Evolutionary conservation across 2,329 filamentous ascomycete genomes (phyloP).

Genomic region (Phyllosticta paracitricarpa): DNA sequence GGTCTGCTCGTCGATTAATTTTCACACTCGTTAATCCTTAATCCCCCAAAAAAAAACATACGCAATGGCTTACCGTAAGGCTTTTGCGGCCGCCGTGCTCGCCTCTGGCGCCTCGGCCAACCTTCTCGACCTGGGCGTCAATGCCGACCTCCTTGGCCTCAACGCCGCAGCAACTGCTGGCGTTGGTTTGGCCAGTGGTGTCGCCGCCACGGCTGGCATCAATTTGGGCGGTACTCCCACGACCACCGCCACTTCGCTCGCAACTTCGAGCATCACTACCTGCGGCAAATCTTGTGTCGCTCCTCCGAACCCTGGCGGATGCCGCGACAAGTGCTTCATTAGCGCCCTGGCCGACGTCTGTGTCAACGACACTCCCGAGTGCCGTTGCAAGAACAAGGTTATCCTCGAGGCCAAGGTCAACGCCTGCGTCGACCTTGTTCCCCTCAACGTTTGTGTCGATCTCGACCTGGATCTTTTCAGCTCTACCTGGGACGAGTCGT

Average conservation of each 20-base stretch:
- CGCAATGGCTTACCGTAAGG: constrained; percentile 5
- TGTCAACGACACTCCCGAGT: constrained; percentile 5
- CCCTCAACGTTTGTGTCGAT: constrained; percentile 9
- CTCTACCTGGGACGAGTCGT: constrained; percentile 6
- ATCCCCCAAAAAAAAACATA: not conserved
- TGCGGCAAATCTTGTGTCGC: constrained; percentile 5
- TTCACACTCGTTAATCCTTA: not conserved
- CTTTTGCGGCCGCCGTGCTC: constrained; percentile 8
- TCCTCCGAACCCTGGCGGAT: constrained; percentile 4
- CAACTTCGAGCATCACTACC: not conserved
- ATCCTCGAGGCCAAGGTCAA: constrained; percentile 5
- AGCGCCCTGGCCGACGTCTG: constrained; percentile 8
- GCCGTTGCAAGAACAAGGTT: constrained; percentile 9
- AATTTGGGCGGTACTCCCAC: not conserved
- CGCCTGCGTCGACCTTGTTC: constrained; percentile 9
- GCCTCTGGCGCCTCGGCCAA: not conserved
- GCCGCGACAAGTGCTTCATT: constrained; percentile 10
- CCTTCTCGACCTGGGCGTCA: not conserved
- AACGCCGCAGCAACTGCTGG: not conserved
- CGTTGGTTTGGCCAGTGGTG: not conserved
- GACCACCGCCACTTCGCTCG: not conserved
- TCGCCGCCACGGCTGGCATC: not conserved
- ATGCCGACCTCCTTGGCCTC: not conserved
- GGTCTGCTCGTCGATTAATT: not conserved
- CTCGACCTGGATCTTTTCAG: constrained; percentile 8